Percentiles rank a stretch among this genome's conserved stretches.
Evolutionary conservation across 2,329 filamentous ascomycete genomes (phyloP).

Genomic region (Fusarium sp.): DNA sequence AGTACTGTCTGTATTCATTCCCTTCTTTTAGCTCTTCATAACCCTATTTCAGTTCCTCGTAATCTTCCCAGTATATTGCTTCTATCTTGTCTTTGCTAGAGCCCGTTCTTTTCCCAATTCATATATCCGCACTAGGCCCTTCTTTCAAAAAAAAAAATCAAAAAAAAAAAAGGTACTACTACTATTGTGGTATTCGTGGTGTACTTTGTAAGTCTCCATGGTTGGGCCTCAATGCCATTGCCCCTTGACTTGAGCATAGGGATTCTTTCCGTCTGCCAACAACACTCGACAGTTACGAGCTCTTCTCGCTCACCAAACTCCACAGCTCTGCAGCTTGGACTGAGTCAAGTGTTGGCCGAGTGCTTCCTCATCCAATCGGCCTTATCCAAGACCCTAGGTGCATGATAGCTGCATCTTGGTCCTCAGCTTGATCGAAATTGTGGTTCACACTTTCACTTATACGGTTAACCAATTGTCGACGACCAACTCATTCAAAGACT

Average conservation of each 20-base stretch:
- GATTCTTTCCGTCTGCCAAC: constrained; percentile 7
- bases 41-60: constrained; percentile 22
- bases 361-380: constrained; percentile 28
- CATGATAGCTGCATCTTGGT: constrained; percentile 17
- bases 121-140: constrained; percentile 3
- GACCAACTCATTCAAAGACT: constrained; percentile 3
- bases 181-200: constrained; percentile 2
- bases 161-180: constrained; percentile 9
- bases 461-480: constrained; percentile 11
- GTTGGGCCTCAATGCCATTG: constrained; percentile 7
- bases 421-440: constrained; percentile 19
- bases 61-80: constrained; percentile 4
- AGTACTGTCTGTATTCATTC: constrained; percentile 5
- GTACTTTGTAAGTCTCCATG: constrained; percentile 3
- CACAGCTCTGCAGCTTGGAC: constrained; percentile 28
- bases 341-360: constrained; percentile 18
- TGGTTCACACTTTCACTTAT: constrained; percentile 36
- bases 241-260: constrained; percentile 10
- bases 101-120: background rate
- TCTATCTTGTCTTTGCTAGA: background rate
- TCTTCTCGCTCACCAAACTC: constrained; percentile 19
- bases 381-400: constrained; percentile 17
- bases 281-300: constrained; percentile 12
- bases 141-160: background rate
- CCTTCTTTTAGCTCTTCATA: constrained; percentile 16